These are phyloP conservation scores for Leishmania mexicana DNA, from an alignment of 208 protist genomes.

Conservation along the genomic window DNA sequence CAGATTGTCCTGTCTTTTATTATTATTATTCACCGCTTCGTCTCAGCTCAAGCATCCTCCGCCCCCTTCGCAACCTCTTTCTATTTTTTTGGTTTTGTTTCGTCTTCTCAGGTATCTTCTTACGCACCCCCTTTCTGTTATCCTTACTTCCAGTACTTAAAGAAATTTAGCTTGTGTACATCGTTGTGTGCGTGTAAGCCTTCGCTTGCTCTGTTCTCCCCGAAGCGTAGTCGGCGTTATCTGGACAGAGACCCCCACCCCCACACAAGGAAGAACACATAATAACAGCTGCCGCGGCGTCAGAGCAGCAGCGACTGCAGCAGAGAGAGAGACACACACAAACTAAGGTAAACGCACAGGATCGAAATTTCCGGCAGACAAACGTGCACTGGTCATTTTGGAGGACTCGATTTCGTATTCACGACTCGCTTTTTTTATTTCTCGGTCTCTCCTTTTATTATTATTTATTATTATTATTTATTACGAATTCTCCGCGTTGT, in stretches of 20 bases:
- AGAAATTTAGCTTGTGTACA: no score
- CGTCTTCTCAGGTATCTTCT: background rate
- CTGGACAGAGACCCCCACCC: background rate
- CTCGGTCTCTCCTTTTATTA: no score
- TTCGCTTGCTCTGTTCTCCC: no score
- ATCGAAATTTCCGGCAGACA: background rate
- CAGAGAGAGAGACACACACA: background rate
- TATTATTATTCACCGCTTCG: background rate
- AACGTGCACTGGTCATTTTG: background rate
- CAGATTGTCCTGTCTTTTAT: background rate
- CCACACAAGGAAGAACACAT: background rate
- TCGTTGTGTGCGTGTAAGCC: background rate
- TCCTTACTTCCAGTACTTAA: constrained; percentile 1
- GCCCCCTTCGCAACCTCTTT: background rate
- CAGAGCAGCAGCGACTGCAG: background rate
- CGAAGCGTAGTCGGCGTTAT: background rate
- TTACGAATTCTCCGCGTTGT: background rate
- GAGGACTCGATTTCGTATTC: background rate
- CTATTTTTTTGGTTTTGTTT: background rate
- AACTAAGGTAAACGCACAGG: background rate
- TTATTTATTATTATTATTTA: no score
- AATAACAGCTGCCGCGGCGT: background rate
- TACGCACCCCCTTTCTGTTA: background rate
- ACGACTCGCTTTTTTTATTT: background rate
- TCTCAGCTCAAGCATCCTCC: background rate